Evolutionary conservation across 257 asterid genomes (phyloP).

Genomic region (Solanum microdontum): DNA sequence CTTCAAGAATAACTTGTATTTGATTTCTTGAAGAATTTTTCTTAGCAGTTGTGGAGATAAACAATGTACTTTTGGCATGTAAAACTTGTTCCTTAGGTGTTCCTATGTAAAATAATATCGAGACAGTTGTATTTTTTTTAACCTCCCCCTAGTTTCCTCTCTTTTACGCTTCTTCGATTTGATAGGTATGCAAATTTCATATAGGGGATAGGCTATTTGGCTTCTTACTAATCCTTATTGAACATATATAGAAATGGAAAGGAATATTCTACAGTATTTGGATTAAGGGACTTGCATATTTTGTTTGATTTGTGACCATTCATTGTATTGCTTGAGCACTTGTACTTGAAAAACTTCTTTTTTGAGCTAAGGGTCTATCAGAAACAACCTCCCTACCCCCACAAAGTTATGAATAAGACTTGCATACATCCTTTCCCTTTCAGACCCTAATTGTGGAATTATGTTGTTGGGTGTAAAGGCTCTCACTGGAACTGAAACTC

Average conservation of each 20-base stretch:
- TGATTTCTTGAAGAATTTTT: slow-evolving; percentile 5
- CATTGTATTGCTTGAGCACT: background rate
- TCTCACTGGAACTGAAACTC: background rate
- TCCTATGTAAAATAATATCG: background rate
- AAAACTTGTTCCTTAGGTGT: background rate
- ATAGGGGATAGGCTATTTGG: background rate
- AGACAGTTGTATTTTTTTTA: background rate
- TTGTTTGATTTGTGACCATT: background rate
- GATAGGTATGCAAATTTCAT: background rate
- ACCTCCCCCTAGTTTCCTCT: background rate
- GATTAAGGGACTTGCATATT: background rate
- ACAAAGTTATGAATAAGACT: background rate
- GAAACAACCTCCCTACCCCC: background rate
- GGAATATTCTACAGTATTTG: background rate
- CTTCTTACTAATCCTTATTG: background rate
- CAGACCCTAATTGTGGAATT: too few species aligned
- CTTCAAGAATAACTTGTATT: slow-evolving; percentile 10
- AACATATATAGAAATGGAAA: background rate
- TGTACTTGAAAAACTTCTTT: background rate
- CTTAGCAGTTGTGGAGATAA: background rate
- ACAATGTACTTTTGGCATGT: background rate
- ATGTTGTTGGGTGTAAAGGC: background rate
- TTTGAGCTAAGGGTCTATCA: background rate
- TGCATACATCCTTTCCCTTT: too few species aligned
- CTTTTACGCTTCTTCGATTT: background rate